A percentile compares a stretch with the other conserved stretches of the same genome.
phyloP scores from a whole-genome alignment of 2,329 filamentous ascomycete genomes.

The Drechslerella coelobrocha region DNA sequence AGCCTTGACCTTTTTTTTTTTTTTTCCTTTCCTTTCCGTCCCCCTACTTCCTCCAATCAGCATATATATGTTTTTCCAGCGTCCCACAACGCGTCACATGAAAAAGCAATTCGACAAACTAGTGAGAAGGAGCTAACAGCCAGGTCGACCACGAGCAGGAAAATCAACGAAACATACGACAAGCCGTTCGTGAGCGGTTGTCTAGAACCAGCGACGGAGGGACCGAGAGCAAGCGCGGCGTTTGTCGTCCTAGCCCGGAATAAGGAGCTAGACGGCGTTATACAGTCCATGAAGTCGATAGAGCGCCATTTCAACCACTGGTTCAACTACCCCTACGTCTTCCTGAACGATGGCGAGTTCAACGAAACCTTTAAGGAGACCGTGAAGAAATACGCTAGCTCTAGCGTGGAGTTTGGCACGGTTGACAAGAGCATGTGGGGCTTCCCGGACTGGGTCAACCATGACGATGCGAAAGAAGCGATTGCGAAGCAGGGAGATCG shows the following conservation, averaged over 20 bases:
- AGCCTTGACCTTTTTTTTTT: no score
- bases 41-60: constrained; percentile 11
- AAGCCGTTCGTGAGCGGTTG: constrained; percentile 95
- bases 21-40: constrained; percentile 11
- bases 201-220: constrained; percentile 74
- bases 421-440: constrained; percentile 93
- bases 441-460: constrained; percentile 94
- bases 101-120: constrained; percentile 1
- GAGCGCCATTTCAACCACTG: constrained; percentile 98
- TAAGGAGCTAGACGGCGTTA: constrained; percentile 92
- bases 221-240: constrained; percentile 86
- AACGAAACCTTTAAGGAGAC: constrained; percentile 90
- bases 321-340: constrained; percentile 98
- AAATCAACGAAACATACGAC: constrained; percentile 96
- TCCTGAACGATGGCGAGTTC: constrained; percentile 97
- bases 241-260: constrained; percentile 96
- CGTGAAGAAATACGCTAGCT: constrained; percentile 87
- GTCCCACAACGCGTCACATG: not conserved
- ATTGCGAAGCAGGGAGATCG: constrained; percentile 95
- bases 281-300: constrained; percentile 96
- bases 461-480: constrained; percentile 90
- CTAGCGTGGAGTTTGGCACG: constrained; percentile 87
- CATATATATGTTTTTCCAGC: not conserved
- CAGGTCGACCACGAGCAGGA: constrained; percentile 63
- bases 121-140: constrained; percentile 31